Evolutionary conservation across 1,284 basidiomycete genomes (phyloP).

Genomic region (Mycena citricolor): DNA sequence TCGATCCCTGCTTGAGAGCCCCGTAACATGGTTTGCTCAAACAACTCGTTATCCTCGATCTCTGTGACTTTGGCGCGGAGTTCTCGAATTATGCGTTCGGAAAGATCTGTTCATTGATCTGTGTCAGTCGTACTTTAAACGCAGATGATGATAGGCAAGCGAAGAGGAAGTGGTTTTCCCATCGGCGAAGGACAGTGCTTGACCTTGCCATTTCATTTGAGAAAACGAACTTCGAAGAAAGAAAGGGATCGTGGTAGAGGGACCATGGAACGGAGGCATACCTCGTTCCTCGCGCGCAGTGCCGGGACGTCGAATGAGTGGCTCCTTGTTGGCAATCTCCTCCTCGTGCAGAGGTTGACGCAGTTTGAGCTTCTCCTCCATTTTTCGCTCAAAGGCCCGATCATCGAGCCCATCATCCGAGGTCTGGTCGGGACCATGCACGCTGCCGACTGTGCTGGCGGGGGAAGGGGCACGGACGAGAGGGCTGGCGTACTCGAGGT

Average conservation of each 20-base stretch:
- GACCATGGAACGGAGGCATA: conserved; percentile 30
- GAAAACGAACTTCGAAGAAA: too few relatives aligned
- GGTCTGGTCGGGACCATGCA: conserved; percentile 59
- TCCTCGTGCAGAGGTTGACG: conserved; percentile 45
- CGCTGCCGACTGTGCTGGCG: conserved; percentile 68
- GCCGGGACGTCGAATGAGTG: conserved; percentile 37
- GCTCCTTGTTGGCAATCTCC: conserved; percentile 39
- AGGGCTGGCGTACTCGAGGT: conserved; percentile 61
- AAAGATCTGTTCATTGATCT: conserved; percentile 28
- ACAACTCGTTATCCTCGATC: conserved; percentile 65
- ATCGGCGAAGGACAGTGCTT: too few relatives aligned
- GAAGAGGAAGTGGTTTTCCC: too few relatives aligned
- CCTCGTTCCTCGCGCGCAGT: conserved; percentile 43
- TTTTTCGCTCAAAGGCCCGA: conserved; percentile 52
- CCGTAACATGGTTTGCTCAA: conserved; percentile 58
- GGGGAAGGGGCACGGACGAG: conserved; percentile 68
- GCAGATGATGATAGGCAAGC: too few relatives aligned
- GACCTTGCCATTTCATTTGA: too few relatives aligned
- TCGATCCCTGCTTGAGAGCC: conserved; percentile 55
- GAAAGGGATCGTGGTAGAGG: too few relatives aligned
- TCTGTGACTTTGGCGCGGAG: conserved; percentile 52
- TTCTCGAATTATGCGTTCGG: conserved; percentile 48
- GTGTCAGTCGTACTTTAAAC: neutral
- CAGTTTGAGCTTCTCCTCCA: conserved; percentile 46
- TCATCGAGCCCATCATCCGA: conserved; percentile 52